These are phyloP conservation scores for Lachancea fermentati DNA, from an alignment of 805 yeast genomes.

Conservation along the genomic window DNA sequence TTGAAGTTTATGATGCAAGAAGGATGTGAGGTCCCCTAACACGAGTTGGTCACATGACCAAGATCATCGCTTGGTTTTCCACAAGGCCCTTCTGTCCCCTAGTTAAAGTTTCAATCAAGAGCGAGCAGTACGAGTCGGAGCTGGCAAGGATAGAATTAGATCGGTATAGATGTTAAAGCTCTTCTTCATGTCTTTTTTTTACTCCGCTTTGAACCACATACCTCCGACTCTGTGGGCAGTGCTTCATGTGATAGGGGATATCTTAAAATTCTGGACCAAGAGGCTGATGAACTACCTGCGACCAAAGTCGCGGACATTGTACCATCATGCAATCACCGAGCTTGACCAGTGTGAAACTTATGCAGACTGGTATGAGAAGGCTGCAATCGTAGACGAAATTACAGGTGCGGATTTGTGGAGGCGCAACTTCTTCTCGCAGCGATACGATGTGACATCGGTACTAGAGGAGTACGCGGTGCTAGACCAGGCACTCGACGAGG, in stretches of 20 bases:
- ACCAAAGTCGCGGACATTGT: slow-evolving; percentile 27
- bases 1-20: no score
- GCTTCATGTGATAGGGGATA: slow-evolving; percentile 38
- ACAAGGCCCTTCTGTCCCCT: no score
- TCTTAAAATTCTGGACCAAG: slow-evolving; percentile 37
- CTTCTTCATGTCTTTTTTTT: slow-evolving; percentile 23
- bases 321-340: slow-evolving; percentile 42
- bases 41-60: no score
- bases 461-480: slow-evolving; percentile 64
- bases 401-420: slow-evolving; percentile 64
- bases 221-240: slow-evolving; percentile 40
- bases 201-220: slow-evolving; percentile 33
- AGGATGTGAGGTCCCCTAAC: no score
- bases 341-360: slow-evolving; percentile 50
- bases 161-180: slow-evolving; percentile 10
- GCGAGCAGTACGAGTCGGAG: no score
- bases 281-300: slow-evolving; percentile 24
- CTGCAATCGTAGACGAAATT: slow-evolving; percentile 43
- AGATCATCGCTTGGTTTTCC: no score
- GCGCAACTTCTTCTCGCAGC: slow-evolving; percentile 71
- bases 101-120: no score
- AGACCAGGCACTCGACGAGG: slow-evolving; percentile 50
- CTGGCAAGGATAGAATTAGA: no score
- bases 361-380: slow-evolving; percentile 64
- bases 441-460: slow-evolving; percentile 80